Evolutionary conservation across 176 grass and related monocot species (phyloP).

Genomic region (Phragmites australis): DNA sequence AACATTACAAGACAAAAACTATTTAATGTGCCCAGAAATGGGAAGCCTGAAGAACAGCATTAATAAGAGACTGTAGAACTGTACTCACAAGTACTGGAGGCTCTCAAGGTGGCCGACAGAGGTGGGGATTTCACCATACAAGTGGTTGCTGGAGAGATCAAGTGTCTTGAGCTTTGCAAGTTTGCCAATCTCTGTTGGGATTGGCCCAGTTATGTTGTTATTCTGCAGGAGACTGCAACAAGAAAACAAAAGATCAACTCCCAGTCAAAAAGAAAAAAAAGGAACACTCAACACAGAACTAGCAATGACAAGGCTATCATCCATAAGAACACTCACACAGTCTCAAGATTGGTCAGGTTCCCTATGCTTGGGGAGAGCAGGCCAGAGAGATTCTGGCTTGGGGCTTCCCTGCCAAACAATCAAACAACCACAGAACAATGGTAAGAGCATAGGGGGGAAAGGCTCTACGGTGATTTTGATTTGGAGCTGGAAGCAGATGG

Average conservation of each 20-base stretch:
- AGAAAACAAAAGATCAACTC: not conserved
- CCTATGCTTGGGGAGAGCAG: slow-evolving; percentile 68
- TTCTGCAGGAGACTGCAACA: slow-evolving; percentile 79
- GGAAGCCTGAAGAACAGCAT: slow-evolving; percentile 7
- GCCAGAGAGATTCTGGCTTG: slow-evolving; percentile 81
- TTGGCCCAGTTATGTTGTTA: slow-evolving; percentile 78
- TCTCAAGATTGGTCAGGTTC: slow-evolving; percentile 81
- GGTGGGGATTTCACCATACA: slow-evolving; percentile 61
- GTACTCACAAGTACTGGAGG: slow-evolving; percentile 86
- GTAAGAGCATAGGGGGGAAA: not conserved
- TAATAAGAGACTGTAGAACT: slow-evolving; percentile 12
- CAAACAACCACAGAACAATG: not conserved
- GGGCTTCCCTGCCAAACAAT: slow-evolving; percentile 54
- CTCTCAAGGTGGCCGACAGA: slow-evolving; percentile 71
- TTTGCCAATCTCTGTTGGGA: slow-evolving; percentile 77
- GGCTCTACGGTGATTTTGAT: not conserved
- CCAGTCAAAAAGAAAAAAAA: slow-evolving; percentile 1
- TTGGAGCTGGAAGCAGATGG: not conserved
- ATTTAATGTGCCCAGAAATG: not conserved
- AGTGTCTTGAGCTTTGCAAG: slow-evolving; percentile 74
- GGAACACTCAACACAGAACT: not conserved
- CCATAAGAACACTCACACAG: slow-evolving; percentile 52
- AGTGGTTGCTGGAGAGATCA: slow-evolving; percentile 81
- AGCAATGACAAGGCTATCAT: slow-evolving; percentile 14
- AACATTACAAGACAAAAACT: slow-evolving; percentile 5